phyloP scores from a whole-genome alignment of 768 basidiomycete species.

The Amanita polypyramis region DNA sequence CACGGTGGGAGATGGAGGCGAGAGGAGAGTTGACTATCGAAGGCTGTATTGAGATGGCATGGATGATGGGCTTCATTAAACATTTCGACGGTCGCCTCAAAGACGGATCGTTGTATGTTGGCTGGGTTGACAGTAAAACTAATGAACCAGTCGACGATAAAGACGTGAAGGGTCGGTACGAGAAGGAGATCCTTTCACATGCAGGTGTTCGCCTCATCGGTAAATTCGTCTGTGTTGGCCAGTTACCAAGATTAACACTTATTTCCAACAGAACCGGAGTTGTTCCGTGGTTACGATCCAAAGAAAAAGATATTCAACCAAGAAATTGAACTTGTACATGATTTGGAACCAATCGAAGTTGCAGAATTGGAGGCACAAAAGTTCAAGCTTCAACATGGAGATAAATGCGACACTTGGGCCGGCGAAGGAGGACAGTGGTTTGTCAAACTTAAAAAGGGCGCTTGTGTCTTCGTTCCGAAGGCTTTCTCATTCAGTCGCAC shows the following conservation, averaged over 20 bases:
- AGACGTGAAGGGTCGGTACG: conserved; percentile 88
- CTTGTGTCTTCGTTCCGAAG: conserved; percentile 87
- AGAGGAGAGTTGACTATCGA: conserved; percentile 95
- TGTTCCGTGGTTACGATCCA: conserved; percentile 97
- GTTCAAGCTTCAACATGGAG: conserved; percentile 94
- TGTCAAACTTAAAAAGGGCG: conserved; percentile 98
- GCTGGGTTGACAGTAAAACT: conserved; percentile 95
- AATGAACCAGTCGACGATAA: conserved; percentile 95
- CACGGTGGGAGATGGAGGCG: conserved; percentile 99
- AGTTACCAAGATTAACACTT: conserved; percentile 6
- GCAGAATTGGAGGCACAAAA: conserved; percentile 84
- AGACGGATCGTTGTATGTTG: conserved; percentile 86
- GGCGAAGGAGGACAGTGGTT: conserved; percentile 92
- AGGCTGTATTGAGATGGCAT: conserved; percentile 98
- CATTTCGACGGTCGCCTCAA: conserved; percentile 97
- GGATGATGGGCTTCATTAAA: conserved; percentile 99
- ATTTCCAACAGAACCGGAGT: conserved; percentile 68
- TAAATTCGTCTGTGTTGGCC: conserved; percentile 24
- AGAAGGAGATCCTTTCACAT: conserved; percentile 86
- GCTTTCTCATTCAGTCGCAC: conserved; percentile 90
- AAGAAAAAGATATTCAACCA: conserved; percentile 97
- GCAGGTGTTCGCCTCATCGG: conserved; percentile 92
- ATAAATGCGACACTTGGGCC: conserved; percentile 93
- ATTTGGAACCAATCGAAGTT: conserved; percentile 93
- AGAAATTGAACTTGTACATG: conserved; percentile 92